phyloP scores from a whole-genome alignment of 108 stramenopile genomes.

The Fragilaria crotonensis region DNA sequence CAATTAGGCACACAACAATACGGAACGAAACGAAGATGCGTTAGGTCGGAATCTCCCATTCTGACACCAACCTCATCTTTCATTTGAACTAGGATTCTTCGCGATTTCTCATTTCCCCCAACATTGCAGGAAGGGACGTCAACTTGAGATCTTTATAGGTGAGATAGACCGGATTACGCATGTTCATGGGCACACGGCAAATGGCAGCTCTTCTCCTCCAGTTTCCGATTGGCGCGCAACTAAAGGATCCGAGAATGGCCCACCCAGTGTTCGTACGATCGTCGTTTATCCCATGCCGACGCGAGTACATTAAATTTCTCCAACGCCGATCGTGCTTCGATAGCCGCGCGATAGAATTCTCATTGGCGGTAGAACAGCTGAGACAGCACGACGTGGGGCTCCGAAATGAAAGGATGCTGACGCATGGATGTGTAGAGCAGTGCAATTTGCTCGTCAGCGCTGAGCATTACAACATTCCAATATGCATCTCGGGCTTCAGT shows the following conservation, averaged over 20 bases:
- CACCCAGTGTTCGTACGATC: constrained; percentile 19
- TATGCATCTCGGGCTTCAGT: background rate
- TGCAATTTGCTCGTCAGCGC: background rate
- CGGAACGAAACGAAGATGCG: too few relatives aligned
- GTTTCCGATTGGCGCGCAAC: too few relatives aligned
- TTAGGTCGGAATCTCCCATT: too few relatives aligned
- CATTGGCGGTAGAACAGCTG: background rate
- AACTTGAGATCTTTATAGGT: too few relatives aligned
- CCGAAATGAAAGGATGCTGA: background rate
- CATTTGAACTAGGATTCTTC: too few relatives aligned
- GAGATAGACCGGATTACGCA: too few relatives aligned
- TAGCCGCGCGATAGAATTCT: background rate
- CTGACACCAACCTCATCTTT: too few relatives aligned
- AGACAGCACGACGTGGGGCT: background rate
- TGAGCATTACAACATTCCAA: background rate
- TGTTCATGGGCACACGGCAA: too few relatives aligned
- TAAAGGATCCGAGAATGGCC: background rate
- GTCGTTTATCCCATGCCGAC: constrained; percentile 9
- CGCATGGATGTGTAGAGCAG: background rate
- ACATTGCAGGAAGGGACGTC: too few relatives aligned
- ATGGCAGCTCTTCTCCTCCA: too few relatives aligned
- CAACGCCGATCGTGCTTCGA: background rate
- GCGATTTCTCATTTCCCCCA: too few relatives aligned
- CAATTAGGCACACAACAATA: too few relatives aligned
- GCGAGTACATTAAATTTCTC: constrained; percentile 1